These are phyloP conservation scores for Quercus mongolica DNA, from an alignment of 306 rosid species.

Conservation along the genomic window DNA sequence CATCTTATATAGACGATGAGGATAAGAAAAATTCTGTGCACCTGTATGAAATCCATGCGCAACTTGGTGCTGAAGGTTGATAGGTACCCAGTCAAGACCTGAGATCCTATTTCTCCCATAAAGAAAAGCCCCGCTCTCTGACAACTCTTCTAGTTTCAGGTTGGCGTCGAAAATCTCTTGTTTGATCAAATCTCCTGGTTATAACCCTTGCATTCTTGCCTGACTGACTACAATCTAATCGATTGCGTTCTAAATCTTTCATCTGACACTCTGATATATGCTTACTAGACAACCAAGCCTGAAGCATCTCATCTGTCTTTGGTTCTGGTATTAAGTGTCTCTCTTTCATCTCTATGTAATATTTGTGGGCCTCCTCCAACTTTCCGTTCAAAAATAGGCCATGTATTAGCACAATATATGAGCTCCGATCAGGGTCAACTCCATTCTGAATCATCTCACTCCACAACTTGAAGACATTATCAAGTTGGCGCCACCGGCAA, in stretches of 20 bases:
- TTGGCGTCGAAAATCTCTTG: slow-evolving; percentile 42
- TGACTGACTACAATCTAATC: slow-evolving; percentile 19
- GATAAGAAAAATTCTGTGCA: slow-evolving; percentile 13
- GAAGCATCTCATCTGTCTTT: slow-evolving; percentile 64
- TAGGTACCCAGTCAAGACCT: background rate
- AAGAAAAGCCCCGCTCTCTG: slow-evolving; percentile 73
- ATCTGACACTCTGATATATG: slow-evolving; percentile 23
- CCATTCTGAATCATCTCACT: slow-evolving; percentile 60
- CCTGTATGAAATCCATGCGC: slow-evolving; percentile 3
- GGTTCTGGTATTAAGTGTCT: slow-evolving; percentile 73
- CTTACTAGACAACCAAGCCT: slow-evolving; percentile 72
- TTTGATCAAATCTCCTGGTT: slow-evolving; percentile 37
- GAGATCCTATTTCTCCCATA: slow-evolving; percentile 56
- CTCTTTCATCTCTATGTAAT: slow-evolving; percentile 75
- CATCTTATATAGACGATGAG: background rate
- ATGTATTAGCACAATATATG: slow-evolving; percentile 78
- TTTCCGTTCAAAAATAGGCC: slow-evolving; percentile 79
- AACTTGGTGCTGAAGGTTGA: slow-evolving; percentile 6
- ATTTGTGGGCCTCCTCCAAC: slow-evolving; percentile 68
- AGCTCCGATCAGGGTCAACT: slow-evolving; percentile 68
- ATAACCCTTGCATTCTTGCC: slow-evolving; percentile 22
- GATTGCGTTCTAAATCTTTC: slow-evolving; percentile 25
- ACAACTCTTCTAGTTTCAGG: slow-evolving; percentile 62
- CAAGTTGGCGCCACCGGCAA: slow-evolving; percentile 77
- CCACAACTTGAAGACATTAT: slow-evolving; percentile 71